phyloP scores from a whole-genome alignment of 805 yeast species.

The Candida loeiensis region DNA sequence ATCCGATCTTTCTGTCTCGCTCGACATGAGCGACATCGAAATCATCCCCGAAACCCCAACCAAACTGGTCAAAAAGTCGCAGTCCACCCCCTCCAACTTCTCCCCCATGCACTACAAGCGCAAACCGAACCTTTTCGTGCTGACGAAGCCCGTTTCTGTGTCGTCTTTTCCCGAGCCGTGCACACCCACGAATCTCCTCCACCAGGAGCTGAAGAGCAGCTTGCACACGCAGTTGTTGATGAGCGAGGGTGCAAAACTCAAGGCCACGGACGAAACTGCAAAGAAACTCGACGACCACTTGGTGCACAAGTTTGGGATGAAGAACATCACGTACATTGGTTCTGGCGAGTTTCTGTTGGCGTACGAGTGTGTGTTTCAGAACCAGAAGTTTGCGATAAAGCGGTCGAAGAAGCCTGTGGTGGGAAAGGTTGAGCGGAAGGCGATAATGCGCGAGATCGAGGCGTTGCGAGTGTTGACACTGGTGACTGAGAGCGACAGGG shows the following conservation, averaged over 20 bases:
- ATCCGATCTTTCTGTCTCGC: not conserved
- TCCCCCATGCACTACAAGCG: slow-evolving; percentile 18
- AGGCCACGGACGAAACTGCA: slow-evolving; percentile 5
- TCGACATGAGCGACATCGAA: slow-evolving; percentile 18
- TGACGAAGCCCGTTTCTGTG: slow-evolving; percentile 6
- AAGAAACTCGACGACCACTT: slow-evolving; percentile 41
- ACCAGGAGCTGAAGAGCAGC: slow-evolving; percentile 9
- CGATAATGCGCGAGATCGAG: slow-evolving; percentile 73
- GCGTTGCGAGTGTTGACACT: slow-evolving; percentile 48
- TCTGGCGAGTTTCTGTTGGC: slow-evolving; percentile 89
- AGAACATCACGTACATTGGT: slow-evolving; percentile 67
- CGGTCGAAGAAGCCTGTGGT: slow-evolving; percentile 65
- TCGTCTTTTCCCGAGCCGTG: slow-evolving; percentile 16
- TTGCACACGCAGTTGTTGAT: slow-evolving; percentile 10
- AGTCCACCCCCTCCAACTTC: slow-evolving; percentile 27
- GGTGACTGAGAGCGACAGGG: slow-evolving; percentile 33
- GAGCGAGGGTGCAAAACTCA: slow-evolving; percentile 8
- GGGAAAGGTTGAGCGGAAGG: slow-evolving; percentile 50
- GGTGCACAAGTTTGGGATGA: slow-evolving; percentile 46
- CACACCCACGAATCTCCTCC: slow-evolving; percentile 15
- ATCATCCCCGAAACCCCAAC: slow-evolving; percentile 38
- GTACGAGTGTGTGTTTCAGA: slow-evolving; percentile 70
- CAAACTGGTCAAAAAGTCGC: slow-evolving; percentile 28
- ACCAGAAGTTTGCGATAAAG: slow-evolving; percentile 79
- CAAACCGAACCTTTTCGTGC: slow-evolving; percentile 8